Base-by-base conservation (phyloP, 2,329 filamentous ascomycete species). In the Sclerotinia trifoliorum region DNA sequence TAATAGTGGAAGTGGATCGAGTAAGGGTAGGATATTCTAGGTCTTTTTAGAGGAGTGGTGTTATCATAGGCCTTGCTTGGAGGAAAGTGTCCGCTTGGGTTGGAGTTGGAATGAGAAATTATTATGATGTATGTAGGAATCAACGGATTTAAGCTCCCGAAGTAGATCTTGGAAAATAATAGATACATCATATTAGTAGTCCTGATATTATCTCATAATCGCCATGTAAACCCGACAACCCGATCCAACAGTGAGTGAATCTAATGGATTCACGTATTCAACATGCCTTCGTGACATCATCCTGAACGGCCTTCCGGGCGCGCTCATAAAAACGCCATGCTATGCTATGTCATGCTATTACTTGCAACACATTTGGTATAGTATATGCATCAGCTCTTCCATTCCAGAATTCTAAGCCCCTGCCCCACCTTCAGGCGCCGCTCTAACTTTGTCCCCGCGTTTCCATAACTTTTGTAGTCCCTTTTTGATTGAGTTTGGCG, bases 391-490 rank as follows among this genome's bases (percentile, higher is more conserved):
- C 32, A 51, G 15, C 32, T 49, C n/a, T 24, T 24, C 58, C n/a
- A 35, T 19, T 21, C 4, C n/a, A 52, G 5, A 63, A 26, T 39
- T n/a, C 32, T 63, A 63, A 26, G 46, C 32, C n/a, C 29, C 46
- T 35, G 60, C 7, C 32, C 60, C 46, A 26, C 46, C 60, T 11
- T 63, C 60, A 26, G 46, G 32, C 2, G n/a, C 13, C 2, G 13
- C 32, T 51, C 51, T 63, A 35, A 19, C 15, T 48, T 63, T 63
- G 13, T 63, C 60, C 26, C 60, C 60, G 46, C 60, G 60, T 63
- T 63, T 63, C 60, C 60, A 63, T 8, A 63, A 51, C 13, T 51
- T 63, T 26, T 63, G 46, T 39, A 63, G 7, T 19, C 60, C 46
- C 48, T 63, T 63, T 26, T 51, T 63, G 17, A 63, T 63, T 21